Base-by-base conservation (phyloP, 2,329 filamentous ascomycete genomes). In the Exophiala aquamarina region DNA sequence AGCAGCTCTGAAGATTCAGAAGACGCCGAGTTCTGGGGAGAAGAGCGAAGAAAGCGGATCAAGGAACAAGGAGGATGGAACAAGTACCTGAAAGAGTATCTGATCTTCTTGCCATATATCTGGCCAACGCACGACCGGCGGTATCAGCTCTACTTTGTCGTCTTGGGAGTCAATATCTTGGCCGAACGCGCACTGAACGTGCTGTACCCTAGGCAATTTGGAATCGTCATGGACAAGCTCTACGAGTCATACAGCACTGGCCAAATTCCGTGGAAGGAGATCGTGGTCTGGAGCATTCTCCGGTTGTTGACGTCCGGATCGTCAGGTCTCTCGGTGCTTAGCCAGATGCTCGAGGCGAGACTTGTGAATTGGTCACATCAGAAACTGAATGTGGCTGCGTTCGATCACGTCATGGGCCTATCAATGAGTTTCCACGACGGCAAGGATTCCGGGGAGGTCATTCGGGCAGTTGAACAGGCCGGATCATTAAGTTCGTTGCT, bases 351-450 rank as follows among this genome's bases (percentile, higher is more conserved):
- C 18, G 10, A 44, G 31, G 36, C 41, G 35, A 21, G 3, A 44
- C 41, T 20, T 15, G 18, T n/a, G 23, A 34, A 17, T 15, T 34
- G 32, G 41, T 32, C 26, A 3, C 19, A 36, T 18, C 31, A 21
- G 18, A 15, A 32, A 44, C 32, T 28, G 21, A 3, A 36, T 36
- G 19, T 14, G 26, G 19, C 41, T 13, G 15, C 19, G 26, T 36
- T 44, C 17, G n/a, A 28, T 32, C 32, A 44, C 14, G 23, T 45
- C 32, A 45, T 45, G 42, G 21, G 42, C 20, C 34, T 45, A 11
- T 33, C 42, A n/a, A 45, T 38, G 42, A 38, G 35, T 17, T 45
- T 45, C 18, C 42, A 45, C 42, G 42, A 45, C 20, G 28, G 26
- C 7, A 45, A 45, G 18, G 42, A 38, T 26, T 45, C 42, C 7